Conservation (phyloP, 2,329 filamentous ascomycete species). For the Amauroascus verrucosus region DNA sequence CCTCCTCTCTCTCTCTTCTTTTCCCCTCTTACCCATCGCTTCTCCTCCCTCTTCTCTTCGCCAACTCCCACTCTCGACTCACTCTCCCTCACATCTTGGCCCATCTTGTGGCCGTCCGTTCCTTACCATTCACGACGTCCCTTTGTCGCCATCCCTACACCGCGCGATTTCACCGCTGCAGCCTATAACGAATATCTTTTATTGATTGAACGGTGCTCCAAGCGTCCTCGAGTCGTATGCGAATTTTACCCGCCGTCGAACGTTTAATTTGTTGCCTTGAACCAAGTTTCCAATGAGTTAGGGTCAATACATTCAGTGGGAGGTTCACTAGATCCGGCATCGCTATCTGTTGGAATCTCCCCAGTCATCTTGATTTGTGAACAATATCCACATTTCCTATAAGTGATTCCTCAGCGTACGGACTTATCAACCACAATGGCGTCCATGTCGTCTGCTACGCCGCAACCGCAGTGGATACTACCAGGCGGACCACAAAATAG, state of each 20-base stretch:
- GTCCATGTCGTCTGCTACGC: slow-evolving; percentile 11
- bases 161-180: not conserved
- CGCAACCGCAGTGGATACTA: slow-evolving; percentile 4
- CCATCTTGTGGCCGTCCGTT: slow-evolving; percentile 32
- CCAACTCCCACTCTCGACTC: slow-evolving; percentile 15
- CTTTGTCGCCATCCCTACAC: slow-evolving; percentile 1
- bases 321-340: not conserved
- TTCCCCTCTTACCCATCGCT: slow-evolving; percentile 13
- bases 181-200: slow-evolving; percentile 1
- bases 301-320: not conserved
- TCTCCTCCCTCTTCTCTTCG: slow-evolving; percentile 6
- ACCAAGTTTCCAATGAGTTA: not conserved
- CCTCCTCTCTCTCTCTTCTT: slow-evolving; percentile 14
- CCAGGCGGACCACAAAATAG: slow-evolving; percentile 47
- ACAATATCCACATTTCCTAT: not conserved
- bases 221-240: not conserved
- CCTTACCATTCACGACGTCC: slow-evolving; percentile 22
- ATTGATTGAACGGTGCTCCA: not conserved
- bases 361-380: not conserved
- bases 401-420: slow-evolving; percentile 9
- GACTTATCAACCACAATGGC: slow-evolving; percentile 11
- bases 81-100: slow-evolving; percentile 17
- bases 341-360: not conserved
- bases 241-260: not conserved
- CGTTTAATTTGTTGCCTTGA: not conserved